Evolutionary conservation across 805 yeast species (phyloP), one percentile per base, ranked within the genome.

Genomic region (Candida ulmi): DNA sequence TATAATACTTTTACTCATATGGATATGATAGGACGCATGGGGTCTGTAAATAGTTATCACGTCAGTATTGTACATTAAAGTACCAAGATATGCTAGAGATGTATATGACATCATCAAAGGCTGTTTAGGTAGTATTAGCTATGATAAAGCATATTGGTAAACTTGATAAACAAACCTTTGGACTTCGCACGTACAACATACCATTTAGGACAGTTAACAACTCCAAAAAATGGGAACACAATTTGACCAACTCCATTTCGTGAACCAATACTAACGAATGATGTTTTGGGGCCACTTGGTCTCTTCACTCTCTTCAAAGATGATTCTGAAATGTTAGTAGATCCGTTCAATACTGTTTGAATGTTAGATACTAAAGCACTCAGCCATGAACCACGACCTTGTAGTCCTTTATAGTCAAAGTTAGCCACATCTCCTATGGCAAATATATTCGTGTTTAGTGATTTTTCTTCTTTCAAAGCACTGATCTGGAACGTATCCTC

Each of bases 391-490:
- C 45, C 38, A 26, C 44, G 36, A 15, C 11, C 35, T 2, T 17
- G 9, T 1, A 56, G n/a, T 7, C 57, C 49, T 39, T 55, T 58
- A 18, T 38, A 41, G 2, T 40, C 37, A 36, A 41, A 45, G 39
- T 50, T 46, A 17, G 41, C 43, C 9, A 53, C 52, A 41, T 61
- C 65, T 7, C 66, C 65, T 39, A 59, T 45, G n/a, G 64, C 62
- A 43, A 61, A 62, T 12, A 61, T 47, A 30, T 52, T 50, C 11
- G 40, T 18, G 8, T 15, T 47, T 48, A 30, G 32, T 7, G 11
- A 21, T 21, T 9, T 12, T 3, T 12, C 17, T 9, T 15, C 8
- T n/a, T 26, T 26, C 1, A 35, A 12, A 2, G 36, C 30, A 8
- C 23, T 29, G 17, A 30, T 18, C 26, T 43, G 50, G 27, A 47